Percentiles rank a stretch among this genome's conserved stretches.
These are phyloP conservation scores for Mycothermus thermophilus DNA, from an alignment of 495 filamentous ascomycete species.

Conservation along the genomic window DNA sequence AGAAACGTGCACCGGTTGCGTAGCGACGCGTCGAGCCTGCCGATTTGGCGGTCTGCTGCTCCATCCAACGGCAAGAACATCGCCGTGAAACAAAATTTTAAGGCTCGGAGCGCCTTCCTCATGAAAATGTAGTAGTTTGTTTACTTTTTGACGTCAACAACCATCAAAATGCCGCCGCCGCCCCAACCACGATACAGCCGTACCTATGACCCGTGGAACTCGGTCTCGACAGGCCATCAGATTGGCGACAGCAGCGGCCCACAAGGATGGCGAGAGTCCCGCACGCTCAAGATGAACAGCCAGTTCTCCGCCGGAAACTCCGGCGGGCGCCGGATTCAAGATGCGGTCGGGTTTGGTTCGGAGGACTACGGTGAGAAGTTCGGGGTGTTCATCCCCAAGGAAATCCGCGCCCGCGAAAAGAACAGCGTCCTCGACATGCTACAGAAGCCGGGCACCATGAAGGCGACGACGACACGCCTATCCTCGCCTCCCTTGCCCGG, in stretches of 20 bases:
- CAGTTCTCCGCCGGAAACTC: constrained; percentile 47
- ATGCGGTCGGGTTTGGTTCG: constrained; percentile 44
- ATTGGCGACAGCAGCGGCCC: constrained; percentile 48
- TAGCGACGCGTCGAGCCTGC: constrained; percentile 5
- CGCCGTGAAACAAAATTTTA: too few species aligned
- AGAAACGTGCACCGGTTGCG: constrained; percentile 4
- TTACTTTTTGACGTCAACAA: neutral
- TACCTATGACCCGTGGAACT: constrained; percentile 71
- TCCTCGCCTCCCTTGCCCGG: too few species aligned
- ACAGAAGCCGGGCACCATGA: constrained; percentile 30
- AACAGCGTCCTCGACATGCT: constrained; percentile 37
- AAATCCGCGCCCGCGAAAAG: constrained; percentile 25
- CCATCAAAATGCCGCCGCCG: constrained; percentile 24
- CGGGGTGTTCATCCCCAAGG: constrained; percentile 29
- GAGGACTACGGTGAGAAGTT: constrained; percentile 33
- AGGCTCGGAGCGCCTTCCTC: too few species aligned
- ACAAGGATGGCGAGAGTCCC: constrained; percentile 56
- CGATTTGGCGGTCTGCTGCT: constrained; percentile 2
- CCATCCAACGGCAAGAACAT: too few species aligned
- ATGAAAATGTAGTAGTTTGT: too few species aligned
- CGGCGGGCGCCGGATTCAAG: constrained; percentile 40
- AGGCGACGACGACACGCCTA: neutral
- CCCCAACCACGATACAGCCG: constrained; percentile 34
- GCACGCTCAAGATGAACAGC: constrained; percentile 47
- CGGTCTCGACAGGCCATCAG: constrained; percentile 69